Conservation (phyloP, 805 yeast species). For the Cyberlindnera suaveolens region DNA sequence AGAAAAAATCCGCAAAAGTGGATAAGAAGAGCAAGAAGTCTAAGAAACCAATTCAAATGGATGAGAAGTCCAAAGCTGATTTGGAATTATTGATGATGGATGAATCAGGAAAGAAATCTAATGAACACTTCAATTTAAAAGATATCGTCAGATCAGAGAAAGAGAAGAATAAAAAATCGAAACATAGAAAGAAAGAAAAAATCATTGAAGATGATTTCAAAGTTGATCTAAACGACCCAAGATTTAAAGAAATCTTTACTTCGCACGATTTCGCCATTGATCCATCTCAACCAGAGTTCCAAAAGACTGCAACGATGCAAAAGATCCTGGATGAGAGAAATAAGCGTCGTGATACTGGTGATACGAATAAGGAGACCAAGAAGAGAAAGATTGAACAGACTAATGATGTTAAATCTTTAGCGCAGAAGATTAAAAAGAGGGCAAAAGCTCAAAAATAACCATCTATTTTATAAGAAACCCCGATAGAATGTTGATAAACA, state of each 20-base stretch:
- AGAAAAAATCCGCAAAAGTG: conserved; percentile 39
- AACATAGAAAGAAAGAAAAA: conserved; percentile 39
- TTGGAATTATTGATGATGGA: conserved; percentile 64
- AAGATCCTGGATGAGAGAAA: conserved; percentile 71
- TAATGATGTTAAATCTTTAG: conserved; percentile 12
- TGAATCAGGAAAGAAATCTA: conserved; percentile 11
- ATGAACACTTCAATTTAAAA: conserved; percentile 67
- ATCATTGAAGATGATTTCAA: conserved; percentile 51
- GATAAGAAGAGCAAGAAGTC: conserved; percentile 24
- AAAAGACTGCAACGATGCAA: conserved; percentile 82
- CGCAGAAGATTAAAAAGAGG: conserved; percentile 15
- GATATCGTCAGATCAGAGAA: conserved; percentile 73
- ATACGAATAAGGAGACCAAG: conserved; percentile 2
- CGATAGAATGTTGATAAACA: too few relatives aligned
- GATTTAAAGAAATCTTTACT: conserved; percentile 80
- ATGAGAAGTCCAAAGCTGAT: conserved; percentile 53
- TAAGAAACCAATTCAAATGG: conserved; percentile 25
- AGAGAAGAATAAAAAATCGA: conserved; percentile 44
- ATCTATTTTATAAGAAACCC: too few relatives aligned
- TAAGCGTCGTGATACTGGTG: conserved; percentile 34
- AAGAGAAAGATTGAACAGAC: conserved; percentile 11
- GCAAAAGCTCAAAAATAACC: conserved; percentile 6
- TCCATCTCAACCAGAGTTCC: conserved; percentile 86
- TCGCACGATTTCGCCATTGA: conserved; percentile 91
- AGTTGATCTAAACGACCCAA: conserved; percentile 73